phyloP scores from a whole-genome alignment of 345 rosid genomes.

The Rhodamnia argentea region DNA sequence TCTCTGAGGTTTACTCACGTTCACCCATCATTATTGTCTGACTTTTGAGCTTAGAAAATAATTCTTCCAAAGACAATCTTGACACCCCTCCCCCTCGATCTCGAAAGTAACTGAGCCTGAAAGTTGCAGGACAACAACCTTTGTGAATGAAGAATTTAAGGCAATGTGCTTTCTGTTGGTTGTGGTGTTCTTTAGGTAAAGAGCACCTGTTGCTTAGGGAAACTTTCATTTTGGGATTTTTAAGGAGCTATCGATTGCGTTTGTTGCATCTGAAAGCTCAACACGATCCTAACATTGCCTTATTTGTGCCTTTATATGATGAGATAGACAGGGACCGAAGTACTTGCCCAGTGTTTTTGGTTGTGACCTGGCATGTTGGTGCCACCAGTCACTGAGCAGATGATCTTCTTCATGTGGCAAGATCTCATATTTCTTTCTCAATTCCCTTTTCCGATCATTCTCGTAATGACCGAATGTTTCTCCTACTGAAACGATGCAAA shows the following conservation, averaged over 20 bases:
- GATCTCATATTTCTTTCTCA: background rate
- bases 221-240: constrained; percentile 8
- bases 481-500: background rate
- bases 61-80: background rate
- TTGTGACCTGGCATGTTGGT: background rate
- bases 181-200: constrained; percentile 27
- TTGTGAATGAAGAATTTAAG: background rate
- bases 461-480: background rate
- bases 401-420: background rate
- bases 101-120: background rate
- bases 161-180: constrained; percentile 4
- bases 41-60: background rate
- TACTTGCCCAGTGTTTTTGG: background rate
- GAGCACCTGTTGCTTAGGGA: constrained; percentile 44
- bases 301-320: background rate
- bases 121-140: background rate
- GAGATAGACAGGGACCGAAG: background rate
- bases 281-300: constrained; percentile 8
- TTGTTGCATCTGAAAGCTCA: constrained; percentile 12
- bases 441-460: background rate
- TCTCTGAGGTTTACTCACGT: background rate
- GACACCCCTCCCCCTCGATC: background rate
- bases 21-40: background rate
- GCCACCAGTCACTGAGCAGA: background rate
- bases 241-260: constrained; percentile 20